Evolutionary conservation across 1,284 basidiomycete species (phyloP), one percentile per base, ranked within the genome.

Genomic region (Psilocybe mexicana): DNA sequence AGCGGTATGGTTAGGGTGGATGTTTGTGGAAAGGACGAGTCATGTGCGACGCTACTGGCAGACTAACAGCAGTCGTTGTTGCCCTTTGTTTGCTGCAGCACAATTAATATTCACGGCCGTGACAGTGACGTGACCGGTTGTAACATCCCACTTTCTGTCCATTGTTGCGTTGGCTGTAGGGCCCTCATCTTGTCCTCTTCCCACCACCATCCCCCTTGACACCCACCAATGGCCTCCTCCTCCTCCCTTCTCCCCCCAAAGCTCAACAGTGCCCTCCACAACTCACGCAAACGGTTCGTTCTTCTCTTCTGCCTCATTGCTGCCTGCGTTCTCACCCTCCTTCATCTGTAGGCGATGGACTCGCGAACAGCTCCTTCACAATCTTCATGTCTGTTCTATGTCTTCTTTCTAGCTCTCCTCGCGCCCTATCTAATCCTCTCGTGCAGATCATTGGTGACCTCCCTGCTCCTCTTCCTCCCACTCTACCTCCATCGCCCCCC

Each of bases 401-500:
- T 55, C 36, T 46, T 52, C 51, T 52, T 55, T 43, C 49, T 43
- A 48, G 26, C 30, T 43, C 43, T 25, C 38, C 28, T 61, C 49
- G 58, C 59, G 50, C 58, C 67, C 63, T 52, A 58, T 60, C 61
- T 61, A 54, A 53, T 61, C 49, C 59, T 66, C 52, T 57, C 30
- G 56, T 63, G 46, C 67, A 89, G 86, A 80, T 87, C 70, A 77
- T 89, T 65, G 83, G 82, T 56, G 72, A 77, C 58, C 76, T 86
- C 57, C 72, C 76, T 57, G 67, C 77, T 35, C 83, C 81, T 59
- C 76, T 87, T 33, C 85, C 88, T 54, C 79, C 85, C 64, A 78
- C 80, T 60, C 76, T 89, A 57, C 87, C 87, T 33, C 83, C 83
- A 58, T 87, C 87, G 57, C 86, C 87, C 55, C 86, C 86, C 12